Conservation (phyloP, 2,329 filamentous ascomycete species). For the Aquanectria penicillioides region DNA sequence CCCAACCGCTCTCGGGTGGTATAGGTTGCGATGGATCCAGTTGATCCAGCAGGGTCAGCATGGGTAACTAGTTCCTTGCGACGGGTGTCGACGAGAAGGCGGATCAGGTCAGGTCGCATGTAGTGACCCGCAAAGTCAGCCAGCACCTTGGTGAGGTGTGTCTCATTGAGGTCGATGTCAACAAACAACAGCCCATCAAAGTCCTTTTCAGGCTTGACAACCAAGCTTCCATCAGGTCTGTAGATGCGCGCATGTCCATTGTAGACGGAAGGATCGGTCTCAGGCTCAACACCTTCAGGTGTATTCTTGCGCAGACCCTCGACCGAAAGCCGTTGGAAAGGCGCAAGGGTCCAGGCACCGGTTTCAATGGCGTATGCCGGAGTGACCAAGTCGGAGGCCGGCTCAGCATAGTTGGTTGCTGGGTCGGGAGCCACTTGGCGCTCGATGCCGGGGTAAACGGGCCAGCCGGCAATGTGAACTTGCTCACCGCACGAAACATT, state of each 20-base stretch:
- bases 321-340: slow-evolving; percentile 37
- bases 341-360: slow-evolving; percentile 39
- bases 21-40: slow-evolving; percentile 11
- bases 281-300: slow-evolving; percentile 39
- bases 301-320: slow-evolving; percentile 39
- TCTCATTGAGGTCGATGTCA: slow-evolving; percentile 57
- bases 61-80: slow-evolving; percentile 23
- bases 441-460: slow-evolving; percentile 37
- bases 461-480: slow-evolving; percentile 45
- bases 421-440: slow-evolving; percentile 37
- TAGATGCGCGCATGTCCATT: slow-evolving; percentile 41
- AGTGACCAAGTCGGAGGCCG: slow-evolving; percentile 39
- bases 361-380: slow-evolving; percentile 40
- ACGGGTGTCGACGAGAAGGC: slow-evolving; percentile 44
- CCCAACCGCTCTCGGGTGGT: slow-evolving; percentile 10
- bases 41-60: not conserved
- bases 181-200: slow-evolving; percentile 61
- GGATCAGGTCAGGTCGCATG: slow-evolving; percentile 52
- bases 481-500: slow-evolving; percentile 42
- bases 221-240: slow-evolving; percentile 37
- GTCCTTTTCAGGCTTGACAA: slow-evolving; percentile 39
- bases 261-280: slow-evolving; percentile 35
- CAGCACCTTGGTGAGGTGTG: slow-evolving; percentile 38
- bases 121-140: slow-evolving; percentile 51
- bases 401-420: slow-evolving; percentile 39